Evolutionary conservation across 2,329 filamentous ascomycete genomes (phyloP).

Genomic region (Aspergillus tubingensis): DNA sequence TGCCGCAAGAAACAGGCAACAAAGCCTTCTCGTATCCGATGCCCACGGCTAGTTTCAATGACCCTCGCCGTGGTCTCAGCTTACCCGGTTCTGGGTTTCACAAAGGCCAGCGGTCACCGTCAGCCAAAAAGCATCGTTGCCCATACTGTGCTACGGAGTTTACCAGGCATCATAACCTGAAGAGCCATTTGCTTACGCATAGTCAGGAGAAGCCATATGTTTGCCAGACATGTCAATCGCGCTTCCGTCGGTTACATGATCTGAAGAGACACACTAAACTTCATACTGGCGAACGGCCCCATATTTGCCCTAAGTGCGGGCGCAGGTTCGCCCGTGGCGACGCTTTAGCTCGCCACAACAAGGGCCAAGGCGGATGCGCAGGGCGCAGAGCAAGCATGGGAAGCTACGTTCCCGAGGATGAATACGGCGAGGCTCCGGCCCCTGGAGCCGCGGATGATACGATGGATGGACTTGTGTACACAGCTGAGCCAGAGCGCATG

Average conservation of each 20-base stretch:
- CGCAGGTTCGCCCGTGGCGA: constrained; percentile 94
- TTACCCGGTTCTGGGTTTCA: constrained; percentile 58
- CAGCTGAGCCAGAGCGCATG: constrained; percentile 51
- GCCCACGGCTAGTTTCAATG: constrained; percentile 52
- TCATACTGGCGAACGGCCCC: constrained; percentile 92
- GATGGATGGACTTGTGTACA: constrained; percentile 66
- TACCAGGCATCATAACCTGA: constrained; percentile 94
- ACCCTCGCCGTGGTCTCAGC: constrained; percentile 61
- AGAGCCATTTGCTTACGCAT: constrained; percentile 94
- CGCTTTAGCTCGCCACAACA: constrained; percentile 90
- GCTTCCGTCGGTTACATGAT: constrained; percentile 90
- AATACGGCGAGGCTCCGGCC: constrained; percentile 54
- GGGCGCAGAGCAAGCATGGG: constrained; percentile 85
- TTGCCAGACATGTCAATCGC: constrained; percentile 88
- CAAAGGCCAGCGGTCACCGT: constrained; percentile 67
- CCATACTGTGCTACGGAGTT: constrained; percentile 97
- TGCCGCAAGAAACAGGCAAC: constrained; percentile 46
- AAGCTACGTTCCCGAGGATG: constrained; percentile 77
- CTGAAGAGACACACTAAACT: constrained; percentile 95
- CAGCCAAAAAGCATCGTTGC: constrained; percentile 90
- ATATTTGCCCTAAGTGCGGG: constrained; percentile 92
- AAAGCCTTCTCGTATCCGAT: constrained; percentile 67
- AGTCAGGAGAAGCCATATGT: constrained; percentile 98
- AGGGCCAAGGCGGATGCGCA: constrained; percentile 92
- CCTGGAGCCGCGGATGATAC: constrained; percentile 54